Evolutionary conservation across 306 rosid genomes (phyloP).

Genomic region (Hylodesmum podocarpum): DNA sequence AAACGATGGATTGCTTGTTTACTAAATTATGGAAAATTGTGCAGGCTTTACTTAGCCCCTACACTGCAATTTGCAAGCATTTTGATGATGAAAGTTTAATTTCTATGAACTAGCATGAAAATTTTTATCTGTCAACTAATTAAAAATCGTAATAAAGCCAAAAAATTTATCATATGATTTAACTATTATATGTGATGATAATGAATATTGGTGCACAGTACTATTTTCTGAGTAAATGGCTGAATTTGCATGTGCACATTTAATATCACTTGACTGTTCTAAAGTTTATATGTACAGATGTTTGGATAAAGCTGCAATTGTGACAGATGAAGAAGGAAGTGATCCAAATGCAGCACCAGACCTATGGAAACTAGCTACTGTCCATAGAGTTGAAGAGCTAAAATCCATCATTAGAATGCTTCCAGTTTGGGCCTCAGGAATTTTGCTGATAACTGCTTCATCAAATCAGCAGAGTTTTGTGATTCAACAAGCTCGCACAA

Average conservation of each 20-base stretch:
- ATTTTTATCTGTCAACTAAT: too few species aligned
- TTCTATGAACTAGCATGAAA: too few species aligned
- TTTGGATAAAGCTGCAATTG: slow-evolving; percentile 70
- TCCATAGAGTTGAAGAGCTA: slow-evolving; percentile 75
- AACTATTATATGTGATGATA: too few species aligned
- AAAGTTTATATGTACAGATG: slow-evolving; percentile 38
- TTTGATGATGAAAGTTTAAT: too few species aligned
- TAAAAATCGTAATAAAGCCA: too few species aligned
- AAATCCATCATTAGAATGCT: slow-evolving; percentile 71
- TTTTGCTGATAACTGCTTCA: slow-evolving; percentile 47
- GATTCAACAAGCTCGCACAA: slow-evolving; percentile 67
- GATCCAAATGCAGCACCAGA: slow-evolving; percentile 42
- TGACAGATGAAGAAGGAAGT: slow-evolving; percentile 29
- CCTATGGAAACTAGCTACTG: slow-evolving; percentile 65
- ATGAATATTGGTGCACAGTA: too few species aligned
- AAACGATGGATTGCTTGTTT: neutral
- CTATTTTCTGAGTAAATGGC: neutral
- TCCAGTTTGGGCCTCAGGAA: slow-evolving; percentile 75
- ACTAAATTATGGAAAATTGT: neutral
- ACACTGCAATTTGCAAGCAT: neutral
- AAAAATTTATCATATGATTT: too few species aligned
- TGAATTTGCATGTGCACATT: neutral
- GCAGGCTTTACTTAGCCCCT: neutral
- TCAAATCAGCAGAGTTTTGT: slow-evolving; percentile 58
- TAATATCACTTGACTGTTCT: neutral